phyloP scores from a whole-genome alignment of 192 early-diverging fungal genomes.

The Piromyces sp. region DNA sequence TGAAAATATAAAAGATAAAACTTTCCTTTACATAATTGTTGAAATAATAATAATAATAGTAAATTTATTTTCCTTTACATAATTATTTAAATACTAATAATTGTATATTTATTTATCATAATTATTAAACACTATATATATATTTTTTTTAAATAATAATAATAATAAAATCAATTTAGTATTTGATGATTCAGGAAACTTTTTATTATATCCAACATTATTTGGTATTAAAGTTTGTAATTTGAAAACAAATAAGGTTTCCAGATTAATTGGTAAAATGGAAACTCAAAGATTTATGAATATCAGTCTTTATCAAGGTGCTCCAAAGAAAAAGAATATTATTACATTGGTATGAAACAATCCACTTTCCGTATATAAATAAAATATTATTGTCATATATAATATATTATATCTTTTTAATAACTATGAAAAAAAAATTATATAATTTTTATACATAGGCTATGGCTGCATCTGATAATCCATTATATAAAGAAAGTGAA shows the following conservation, averaged over 20 bases:
- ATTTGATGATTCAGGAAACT: slow-evolving; percentile 80
- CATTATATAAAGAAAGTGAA: slow-evolving; percentile 45
- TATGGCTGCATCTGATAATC: slow-evolving; percentile 76
- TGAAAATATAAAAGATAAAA: background rate
- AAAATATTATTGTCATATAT: too few relatives aligned
- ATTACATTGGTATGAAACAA: slow-evolving; percentile 37
- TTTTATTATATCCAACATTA: slow-evolving; percentile 80
- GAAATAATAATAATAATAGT: too few relatives aligned
- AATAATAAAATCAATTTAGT: too few relatives aligned
- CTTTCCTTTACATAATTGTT: too few relatives aligned
- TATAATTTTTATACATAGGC: too few relatives aligned
- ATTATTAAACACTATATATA: too few relatives aligned
- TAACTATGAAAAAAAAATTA: too few relatives aligned
- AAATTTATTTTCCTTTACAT: too few relatives aligned
- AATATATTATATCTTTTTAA: too few relatives aligned
- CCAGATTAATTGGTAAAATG: slow-evolving; percentile 66
- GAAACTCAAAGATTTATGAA: slow-evolving; percentile 84
- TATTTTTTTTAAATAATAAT: too few relatives aligned
- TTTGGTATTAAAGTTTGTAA: slow-evolving; percentile 92
- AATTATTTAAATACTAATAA: too few relatives aligned
- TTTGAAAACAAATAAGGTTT: slow-evolving; percentile 67
- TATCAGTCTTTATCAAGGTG: slow-evolving; percentile 76
- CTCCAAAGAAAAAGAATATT: slow-evolving; percentile 57
- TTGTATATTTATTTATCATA: too few relatives aligned
- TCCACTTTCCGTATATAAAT: background rate